Conservation (phyloP, 495 filamentous ascomycete genomes). For the Chaetomium fimeti region DNA sequence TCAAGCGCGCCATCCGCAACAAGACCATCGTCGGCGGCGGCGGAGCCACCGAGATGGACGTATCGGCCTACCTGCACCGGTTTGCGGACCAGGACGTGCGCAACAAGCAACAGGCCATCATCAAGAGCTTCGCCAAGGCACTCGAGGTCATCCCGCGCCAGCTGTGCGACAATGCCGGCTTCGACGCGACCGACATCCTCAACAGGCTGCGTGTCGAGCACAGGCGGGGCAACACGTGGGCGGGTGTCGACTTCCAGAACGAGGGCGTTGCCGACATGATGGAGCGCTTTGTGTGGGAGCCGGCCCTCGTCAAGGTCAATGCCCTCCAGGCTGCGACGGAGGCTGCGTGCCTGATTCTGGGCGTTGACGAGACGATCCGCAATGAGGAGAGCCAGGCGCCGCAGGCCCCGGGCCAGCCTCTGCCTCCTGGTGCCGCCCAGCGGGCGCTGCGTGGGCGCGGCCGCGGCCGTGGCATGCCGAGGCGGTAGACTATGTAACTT, state of each 20-base stretch:
- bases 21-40: constrained; percentile 92
- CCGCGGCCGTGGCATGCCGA: constrained; percentile 88
- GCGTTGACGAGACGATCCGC: constrained; percentile 95
- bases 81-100: constrained; percentile 89
- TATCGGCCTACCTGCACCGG: constrained; percentile 86
- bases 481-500: constrained; percentile 51
- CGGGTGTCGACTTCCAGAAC: constrained; percentile 89
- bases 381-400: constrained; percentile 87
- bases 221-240: constrained; percentile 84
- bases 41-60: constrained; percentile 94
- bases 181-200: constrained; percentile 96
- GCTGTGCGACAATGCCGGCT: constrained; percentile 96
- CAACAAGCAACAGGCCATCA: constrained; percentile 93
- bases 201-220: constrained; percentile 95
- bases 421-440: constrained; percentile 92
- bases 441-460: constrained; percentile 83
- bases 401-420: constrained; percentile 69
- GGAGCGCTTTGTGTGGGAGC: constrained; percentile 94
- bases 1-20: constrained; percentile 94
- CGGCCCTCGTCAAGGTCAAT: constrained; percentile 92
- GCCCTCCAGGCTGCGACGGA: constrained; percentile 95
- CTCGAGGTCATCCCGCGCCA: constrained; percentile 95
- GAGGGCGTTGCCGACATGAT: constrained; percentile 93
- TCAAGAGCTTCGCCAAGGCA: constrained; percentile 96
- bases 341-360: constrained; percentile 89